These are phyloP conservation scores for Fraxinus sp. DNA, from an alignment of 305 asterid species.

Conservation along the genomic window DNA sequence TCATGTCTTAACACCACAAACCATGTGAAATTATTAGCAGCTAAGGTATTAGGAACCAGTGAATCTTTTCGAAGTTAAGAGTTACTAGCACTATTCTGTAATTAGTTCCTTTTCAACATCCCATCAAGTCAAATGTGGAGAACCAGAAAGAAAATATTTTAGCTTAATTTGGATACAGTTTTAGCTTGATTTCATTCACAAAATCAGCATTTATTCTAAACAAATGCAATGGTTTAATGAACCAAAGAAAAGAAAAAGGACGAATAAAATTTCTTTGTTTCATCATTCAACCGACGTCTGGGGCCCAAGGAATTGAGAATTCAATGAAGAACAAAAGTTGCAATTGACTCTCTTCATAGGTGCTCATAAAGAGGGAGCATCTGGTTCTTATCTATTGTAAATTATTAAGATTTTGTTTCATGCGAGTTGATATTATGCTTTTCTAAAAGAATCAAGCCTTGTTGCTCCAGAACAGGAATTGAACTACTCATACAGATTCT, in stretches of 20 bases:
- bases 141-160: background rate
- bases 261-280: background rate
- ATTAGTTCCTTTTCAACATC: background rate
- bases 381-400: background rate
- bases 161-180: background rate
- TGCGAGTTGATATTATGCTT: slow-evolving; percentile 2
- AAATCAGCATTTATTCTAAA: background rate
- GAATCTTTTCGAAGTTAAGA: background rate
- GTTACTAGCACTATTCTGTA: background rate
- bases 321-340: background rate
- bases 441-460: background rate
- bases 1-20: background rate
- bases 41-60: background rate
- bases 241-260: background rate
- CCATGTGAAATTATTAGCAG: background rate
- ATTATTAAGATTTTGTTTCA: background rate
- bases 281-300: background rate
- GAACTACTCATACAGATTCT: background rate
- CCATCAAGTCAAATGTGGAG: background rate
- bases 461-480: background rate
- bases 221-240: background rate
- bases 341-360: background rate
- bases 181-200: background rate
- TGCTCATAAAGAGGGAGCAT: slow-evolving; percentile 2
- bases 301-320: background rate